Evolutionary conservation across 1,139 yeast species (phyloP).

Genomic region (Scheffersomyces segobiensis): DNA sequence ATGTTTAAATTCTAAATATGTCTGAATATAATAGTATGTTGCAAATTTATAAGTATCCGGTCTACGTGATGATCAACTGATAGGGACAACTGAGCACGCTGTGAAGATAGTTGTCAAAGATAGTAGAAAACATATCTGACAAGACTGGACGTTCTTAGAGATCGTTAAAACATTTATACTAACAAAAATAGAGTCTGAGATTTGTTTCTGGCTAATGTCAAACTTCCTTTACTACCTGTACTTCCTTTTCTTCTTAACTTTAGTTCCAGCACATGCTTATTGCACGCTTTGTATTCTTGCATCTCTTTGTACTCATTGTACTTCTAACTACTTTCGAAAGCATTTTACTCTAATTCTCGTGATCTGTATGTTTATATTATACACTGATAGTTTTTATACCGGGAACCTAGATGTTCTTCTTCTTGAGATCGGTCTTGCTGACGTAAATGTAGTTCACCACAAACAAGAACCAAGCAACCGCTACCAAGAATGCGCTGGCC

Average conservation of each 20-base stretch:
- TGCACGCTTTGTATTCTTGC: not conserved
- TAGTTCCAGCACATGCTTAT: not conserved
- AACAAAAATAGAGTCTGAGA: not conserved
- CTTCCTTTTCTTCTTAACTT: not conserved
- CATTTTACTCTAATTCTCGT: not conserved
- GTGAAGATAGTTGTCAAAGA: conserved; percentile 24
- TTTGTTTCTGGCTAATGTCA: not conserved
- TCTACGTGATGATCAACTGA: conserved; percentile 26
- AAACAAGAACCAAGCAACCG: conserved; percentile 74
- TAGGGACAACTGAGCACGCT: conserved; percentile 43
- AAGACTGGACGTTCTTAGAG: not conserved
- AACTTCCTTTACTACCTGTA: too few relatives aligned
- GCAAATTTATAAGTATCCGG: not conserved
- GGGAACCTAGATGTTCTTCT: conserved; percentile 29
- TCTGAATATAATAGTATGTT: not conserved
- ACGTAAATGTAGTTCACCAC: conserved; percentile 63
- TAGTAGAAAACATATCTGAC: conserved; percentile 21
- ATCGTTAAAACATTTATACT: not conserved
- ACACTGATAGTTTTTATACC: not conserved
- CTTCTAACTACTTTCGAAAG: conserved; percentile 6
- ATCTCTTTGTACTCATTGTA: not conserved
- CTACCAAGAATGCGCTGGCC: conserved; percentile 68
- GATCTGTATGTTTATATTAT: conserved; percentile 1
- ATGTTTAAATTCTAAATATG: not conserved
- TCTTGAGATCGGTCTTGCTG: conserved; percentile 29